These are phyloP conservation scores for Francoa sonchifolia DNA, from an alignment of 441 rosid genomes.

Conservation along the genomic window DNA sequence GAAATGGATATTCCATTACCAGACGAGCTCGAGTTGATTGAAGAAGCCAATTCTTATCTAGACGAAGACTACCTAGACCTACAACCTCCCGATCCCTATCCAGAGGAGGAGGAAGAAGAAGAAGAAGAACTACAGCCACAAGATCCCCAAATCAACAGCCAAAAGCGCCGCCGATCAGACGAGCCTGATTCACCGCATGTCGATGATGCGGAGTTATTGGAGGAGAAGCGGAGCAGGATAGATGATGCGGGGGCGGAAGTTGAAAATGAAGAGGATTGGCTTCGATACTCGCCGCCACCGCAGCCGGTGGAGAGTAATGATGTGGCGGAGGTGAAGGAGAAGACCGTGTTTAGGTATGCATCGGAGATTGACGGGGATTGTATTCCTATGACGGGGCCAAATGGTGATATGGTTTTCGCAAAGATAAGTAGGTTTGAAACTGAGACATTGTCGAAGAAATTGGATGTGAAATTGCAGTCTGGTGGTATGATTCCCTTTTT, in stretches of 20 bases:
- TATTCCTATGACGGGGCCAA: slow-evolving; percentile 72
- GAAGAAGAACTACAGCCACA: neutral
- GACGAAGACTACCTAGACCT: slow-evolving; percentile 34
- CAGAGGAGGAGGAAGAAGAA: slow-evolving; percentile 12
- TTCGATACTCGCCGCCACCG: slow-evolving; percentile 36
- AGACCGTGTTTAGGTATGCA: slow-evolving; percentile 45
- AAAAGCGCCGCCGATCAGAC: slow-evolving; percentile 40
- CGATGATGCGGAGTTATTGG: slow-evolving; percentile 10
- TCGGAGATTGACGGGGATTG: slow-evolving; percentile 77
- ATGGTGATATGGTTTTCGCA: slow-evolving; percentile 79
- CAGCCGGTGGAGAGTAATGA: slow-evolving; percentile 22
- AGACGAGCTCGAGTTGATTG: slow-evolving; percentile 87
- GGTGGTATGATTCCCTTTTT: slow-evolving; percentile 25
- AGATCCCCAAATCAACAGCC: slow-evolving; percentile 14
- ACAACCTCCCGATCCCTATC: slow-evolving; percentile 19
- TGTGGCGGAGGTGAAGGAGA: slow-evolving; percentile 26
- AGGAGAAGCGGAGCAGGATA: slow-evolving; percentile 50
- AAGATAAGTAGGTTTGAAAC: slow-evolving; percentile 43
- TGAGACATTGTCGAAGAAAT: slow-evolving; percentile 27
- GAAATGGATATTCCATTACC: slow-evolving; percentile 59
- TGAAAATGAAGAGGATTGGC: slow-evolving; percentile 56
- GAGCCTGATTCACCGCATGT: slow-evolving; percentile 16
- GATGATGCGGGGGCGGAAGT: slow-evolving; percentile 12
- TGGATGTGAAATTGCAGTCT: slow-evolving; percentile 31
- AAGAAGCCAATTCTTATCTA: slow-evolving; percentile 49